phyloP scores from a whole-genome alignment of 768 basidiomycete species.

The Boletus patriciae region DNA sequence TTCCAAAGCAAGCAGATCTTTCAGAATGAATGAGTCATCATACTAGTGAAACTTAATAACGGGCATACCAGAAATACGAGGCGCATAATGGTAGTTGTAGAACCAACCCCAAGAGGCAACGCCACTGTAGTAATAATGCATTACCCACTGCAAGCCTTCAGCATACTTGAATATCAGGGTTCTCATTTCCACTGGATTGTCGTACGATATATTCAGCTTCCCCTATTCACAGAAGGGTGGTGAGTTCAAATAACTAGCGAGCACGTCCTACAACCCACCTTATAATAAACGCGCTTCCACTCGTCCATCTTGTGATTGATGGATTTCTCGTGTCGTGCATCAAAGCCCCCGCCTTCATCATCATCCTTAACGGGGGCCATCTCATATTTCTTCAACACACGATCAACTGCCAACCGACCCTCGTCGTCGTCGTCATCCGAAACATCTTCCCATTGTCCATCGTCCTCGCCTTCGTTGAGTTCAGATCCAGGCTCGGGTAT shows the following conservation, averaged over 20 bases:
- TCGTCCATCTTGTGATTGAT: slow-evolving; percentile 83
- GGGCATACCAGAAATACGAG: slow-evolving; percentile 84
- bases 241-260: slow-evolving; percentile 14
- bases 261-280: slow-evolving; percentile 57
- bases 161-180: slow-evolving; percentile 78
- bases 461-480: slow-evolving; percentile 47
- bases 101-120: slow-evolving; percentile 99
- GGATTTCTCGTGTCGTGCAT: slow-evolving; percentile 71
- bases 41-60: background rate
- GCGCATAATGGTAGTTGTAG: slow-evolving; percentile 97
- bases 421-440: slow-evolving; percentile 67
- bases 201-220: slow-evolving; percentile 81
- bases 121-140: slow-evolving; percentile 98
- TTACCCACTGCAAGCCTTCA: slow-evolving; percentile 97
- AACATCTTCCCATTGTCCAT: slow-evolving; percentile 49
- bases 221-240: slow-evolving; percentile 46
- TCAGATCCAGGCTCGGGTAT: slow-evolving; percentile 34
- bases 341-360: slow-evolving; percentile 72
- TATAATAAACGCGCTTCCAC: slow-evolving; percentile 92
- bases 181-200: slow-evolving; percentile 65
- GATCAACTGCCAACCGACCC: slow-evolving; percentile 66
- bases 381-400: slow-evolving; percentile 86
- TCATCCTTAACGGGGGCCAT: slow-evolving; percentile 76
- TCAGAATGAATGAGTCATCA: slow-evolving; percentile 5
- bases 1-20: slow-evolving; percentile 63